Evolutionary conservation across 768 basidiomycete genomes (phyloP).

Genomic region (Kwoniella bestiolae): DNA sequence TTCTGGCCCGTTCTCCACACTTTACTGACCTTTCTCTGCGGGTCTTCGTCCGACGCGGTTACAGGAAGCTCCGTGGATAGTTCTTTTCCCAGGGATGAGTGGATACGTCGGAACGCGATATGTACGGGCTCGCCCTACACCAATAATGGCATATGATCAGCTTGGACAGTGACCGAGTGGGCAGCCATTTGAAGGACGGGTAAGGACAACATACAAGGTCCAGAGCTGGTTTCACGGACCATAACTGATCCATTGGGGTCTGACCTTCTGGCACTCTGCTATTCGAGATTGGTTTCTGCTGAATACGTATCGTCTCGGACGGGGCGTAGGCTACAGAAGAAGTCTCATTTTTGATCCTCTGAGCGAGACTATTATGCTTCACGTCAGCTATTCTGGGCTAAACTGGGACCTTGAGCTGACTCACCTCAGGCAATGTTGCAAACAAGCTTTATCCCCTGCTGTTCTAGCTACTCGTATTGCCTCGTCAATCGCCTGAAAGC

Average conservation of each 20-base stretch:
- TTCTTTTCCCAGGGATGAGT: conserved; percentile 29
- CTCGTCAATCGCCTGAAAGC: conserved; percentile 49
- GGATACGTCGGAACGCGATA: conserved; percentile 44
- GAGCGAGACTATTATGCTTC: conserved; percentile 18
- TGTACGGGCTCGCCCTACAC: conserved; percentile 51
- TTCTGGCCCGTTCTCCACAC: conserved; percentile 20
- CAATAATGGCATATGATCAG: not conserved
- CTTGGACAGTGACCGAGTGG: too few relatives aligned
- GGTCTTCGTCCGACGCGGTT: conserved; percentile 25
- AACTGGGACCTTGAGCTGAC: conserved; percentile 2
- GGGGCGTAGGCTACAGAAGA: conserved; percentile 6
- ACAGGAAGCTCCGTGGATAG: conserved; percentile 1
- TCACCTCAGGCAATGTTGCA: conserved; percentile 53
- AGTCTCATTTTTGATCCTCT: conserved; percentile 26
- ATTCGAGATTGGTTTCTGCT: conserved; percentile 26
- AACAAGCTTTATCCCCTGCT: conserved; percentile 52
- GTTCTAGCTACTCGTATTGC: conserved; percentile 55
- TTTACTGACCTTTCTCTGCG: conserved; percentile 22
- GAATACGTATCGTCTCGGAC: conserved; percentile 23
- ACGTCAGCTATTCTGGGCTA: not conserved
- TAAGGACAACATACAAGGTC: conserved; percentile 45
- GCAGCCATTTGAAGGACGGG: too few relatives aligned
- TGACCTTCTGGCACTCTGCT: conserved; percentile 32
- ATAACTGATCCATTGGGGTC: conserved; percentile 51
- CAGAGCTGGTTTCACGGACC: conserved; percentile 46